These are phyloP conservation scores for Mangifera indica DNA, from an alignment of 345 rosid species.

Conservation along the genomic window DNA sequence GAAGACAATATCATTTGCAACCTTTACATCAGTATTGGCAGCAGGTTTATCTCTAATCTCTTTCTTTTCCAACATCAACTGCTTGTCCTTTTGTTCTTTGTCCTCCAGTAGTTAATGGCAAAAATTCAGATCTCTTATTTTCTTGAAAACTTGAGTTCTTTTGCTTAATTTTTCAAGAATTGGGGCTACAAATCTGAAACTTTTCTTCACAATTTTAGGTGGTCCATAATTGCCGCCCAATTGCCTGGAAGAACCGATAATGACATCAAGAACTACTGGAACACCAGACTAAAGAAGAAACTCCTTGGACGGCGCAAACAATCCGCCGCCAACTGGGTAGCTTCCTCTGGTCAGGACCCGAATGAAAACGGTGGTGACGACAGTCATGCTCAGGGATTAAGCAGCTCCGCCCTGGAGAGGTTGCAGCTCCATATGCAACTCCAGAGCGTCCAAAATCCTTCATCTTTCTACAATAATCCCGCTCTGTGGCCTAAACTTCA, in stretches of 20 bases:
- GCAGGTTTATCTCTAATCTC: constrained; percentile 57
- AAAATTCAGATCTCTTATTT: neutral
- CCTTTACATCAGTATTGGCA: constrained; percentile 97
- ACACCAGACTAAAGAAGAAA: constrained; percentile 94
- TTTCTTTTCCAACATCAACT: constrained; percentile 19
- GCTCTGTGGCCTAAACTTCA: constrained; percentile 76
- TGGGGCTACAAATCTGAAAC: constrained; percentile 2
- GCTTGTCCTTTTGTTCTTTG: constrained; percentile 46
- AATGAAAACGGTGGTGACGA: constrained; percentile 29
- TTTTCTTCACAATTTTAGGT: constrained; percentile 41
- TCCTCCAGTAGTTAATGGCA: constrained; percentile 14
- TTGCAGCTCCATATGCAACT: constrained; percentile 93
- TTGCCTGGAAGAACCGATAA: constrained; percentile 97
- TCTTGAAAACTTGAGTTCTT: constrained; percentile 17
- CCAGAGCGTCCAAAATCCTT: constrained; percentile 64
- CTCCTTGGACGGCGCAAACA: constrained; percentile 81
- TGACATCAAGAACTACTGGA: constrained; percentile 97
- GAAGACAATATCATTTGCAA: constrained; percentile 95
- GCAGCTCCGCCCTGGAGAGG: constrained; percentile 83
- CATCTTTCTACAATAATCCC: constrained; percentile 60
- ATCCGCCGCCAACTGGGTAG: constrained; percentile 31
- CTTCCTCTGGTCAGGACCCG: constrained; percentile 28
- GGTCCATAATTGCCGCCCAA: constrained; percentile 99
- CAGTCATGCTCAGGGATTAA: constrained; percentile 44
- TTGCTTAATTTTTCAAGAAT: constrained; percentile 18